Evolutionary conservation across 305 asterid species (phyloP).

Genomic region (Plantago coronopus): DNA sequence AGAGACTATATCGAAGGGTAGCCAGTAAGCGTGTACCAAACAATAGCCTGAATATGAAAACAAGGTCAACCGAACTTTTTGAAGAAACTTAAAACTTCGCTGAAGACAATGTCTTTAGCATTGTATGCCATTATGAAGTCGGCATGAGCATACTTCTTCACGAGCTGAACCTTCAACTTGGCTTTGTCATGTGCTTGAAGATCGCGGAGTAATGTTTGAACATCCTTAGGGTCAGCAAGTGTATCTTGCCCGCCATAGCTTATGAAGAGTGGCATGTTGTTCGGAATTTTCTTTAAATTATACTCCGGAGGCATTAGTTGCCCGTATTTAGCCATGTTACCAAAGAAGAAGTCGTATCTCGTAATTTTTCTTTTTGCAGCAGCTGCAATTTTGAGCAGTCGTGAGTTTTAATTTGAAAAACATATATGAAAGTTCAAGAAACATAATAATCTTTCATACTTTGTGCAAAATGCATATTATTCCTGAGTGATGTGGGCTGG

Average conservation of each 20-base stretch:
- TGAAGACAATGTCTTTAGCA: conserved; percentile 62
- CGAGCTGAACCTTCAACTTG: conserved; percentile 62
- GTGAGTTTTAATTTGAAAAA: too few species aligned
- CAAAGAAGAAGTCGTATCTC: conserved; percentile 58
- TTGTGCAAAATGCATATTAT: conserved; percentile 79
- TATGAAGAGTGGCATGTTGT: conserved; percentile 55
- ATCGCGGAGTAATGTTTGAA: conserved; percentile 42
- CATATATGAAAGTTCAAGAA: not conserved
- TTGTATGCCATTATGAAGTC: conserved; percentile 68
- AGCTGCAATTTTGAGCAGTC: conserved; percentile 34
- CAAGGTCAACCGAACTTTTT: conserved; percentile 6
- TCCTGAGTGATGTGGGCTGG: conserved; percentile 79
- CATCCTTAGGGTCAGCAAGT: conserved; percentile 61
- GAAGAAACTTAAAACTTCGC: conserved; percentile 51
- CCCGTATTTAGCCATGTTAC: conserved; percentile 51
- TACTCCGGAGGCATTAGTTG: conserved; percentile 57
- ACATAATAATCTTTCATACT: conserved; percentile 40
- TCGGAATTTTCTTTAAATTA: conserved; percentile 51
- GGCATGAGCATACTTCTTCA: conserved; percentile 66
- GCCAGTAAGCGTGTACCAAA: not conserved
- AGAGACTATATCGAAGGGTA: too few species aligned
- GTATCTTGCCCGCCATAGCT: conserved; percentile 79
- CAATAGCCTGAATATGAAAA: not conserved
- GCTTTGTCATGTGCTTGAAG: conserved; percentile 51
- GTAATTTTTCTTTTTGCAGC: conserved; percentile 48